phyloP scores from a whole-genome alignment of 192 early-diverging fungal species.

The Coemansia sp. region DNA sequence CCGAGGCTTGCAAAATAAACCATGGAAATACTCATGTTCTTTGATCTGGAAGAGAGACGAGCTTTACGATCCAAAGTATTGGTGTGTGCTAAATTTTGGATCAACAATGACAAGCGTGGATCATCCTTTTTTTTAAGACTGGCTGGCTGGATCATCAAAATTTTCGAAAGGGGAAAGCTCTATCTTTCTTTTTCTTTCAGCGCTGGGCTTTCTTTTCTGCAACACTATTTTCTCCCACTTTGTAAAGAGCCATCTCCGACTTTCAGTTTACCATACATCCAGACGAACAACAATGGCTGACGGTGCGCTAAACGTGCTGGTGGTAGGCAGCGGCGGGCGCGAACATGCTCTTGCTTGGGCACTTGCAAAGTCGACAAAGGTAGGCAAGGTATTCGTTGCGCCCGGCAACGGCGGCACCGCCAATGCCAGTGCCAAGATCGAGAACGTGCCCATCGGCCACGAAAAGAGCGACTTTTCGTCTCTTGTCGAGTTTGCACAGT shows the following conservation, averaged over 20 bases:
- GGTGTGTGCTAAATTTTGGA: not conserved
- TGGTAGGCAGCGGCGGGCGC: constrained; percentile 94
- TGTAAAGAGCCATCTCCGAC: not conserved
- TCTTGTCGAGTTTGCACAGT: constrained; percentile 76
- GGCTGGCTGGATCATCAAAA: not conserved
- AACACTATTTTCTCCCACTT: not conserved
- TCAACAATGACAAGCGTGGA: not conserved
- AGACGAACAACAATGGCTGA: not conserved
- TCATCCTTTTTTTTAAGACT: not conserved
- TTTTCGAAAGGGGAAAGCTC: not conserved
- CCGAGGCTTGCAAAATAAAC: constrained; percentile 9
- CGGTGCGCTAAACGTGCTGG: constrained; percentile 66
- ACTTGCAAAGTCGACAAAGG: constrained; percentile 74
- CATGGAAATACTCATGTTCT: constrained; percentile 4
- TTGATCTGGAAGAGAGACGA: not conserved
- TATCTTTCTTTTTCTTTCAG: not conserved
- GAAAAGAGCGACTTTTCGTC: constrained; percentile 66
- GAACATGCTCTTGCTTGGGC: constrained; percentile 97
- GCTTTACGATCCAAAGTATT: too few species aligned
- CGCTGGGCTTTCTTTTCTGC: not conserved
- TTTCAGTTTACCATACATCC: not conserved
- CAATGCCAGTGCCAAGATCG: constrained; percentile 69
- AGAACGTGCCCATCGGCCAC: constrained; percentile 76
- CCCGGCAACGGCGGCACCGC: constrained; percentile 96
- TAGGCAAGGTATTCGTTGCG: constrained; percentile 86